Percentiles rank a stretch among this genome's conserved stretches.
phyloP scores from a whole-genome alignment of 257 asterid genomes.

The Nicotiana paniculata region DNA sequence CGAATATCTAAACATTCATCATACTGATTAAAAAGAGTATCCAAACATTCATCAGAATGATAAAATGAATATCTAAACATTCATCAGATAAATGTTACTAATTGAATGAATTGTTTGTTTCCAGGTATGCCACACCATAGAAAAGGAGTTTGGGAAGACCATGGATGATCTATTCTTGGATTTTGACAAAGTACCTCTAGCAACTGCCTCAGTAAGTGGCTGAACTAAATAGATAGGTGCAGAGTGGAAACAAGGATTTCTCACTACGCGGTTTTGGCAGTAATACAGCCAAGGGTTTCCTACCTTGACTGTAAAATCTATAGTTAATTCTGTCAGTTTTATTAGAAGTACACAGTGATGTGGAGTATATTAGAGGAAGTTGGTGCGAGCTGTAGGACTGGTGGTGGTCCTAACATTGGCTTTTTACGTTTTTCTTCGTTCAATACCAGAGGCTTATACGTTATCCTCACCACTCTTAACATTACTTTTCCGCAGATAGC shows the following conservation, averaged over 20 bases:
- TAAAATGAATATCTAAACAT: neutral
- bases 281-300: neutral
- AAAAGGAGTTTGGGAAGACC: constrained; percentile 66
- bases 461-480: constrained; percentile 9
- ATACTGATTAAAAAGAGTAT: neutral
- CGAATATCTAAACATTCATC: neutral
- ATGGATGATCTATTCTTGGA: constrained; percentile 70
- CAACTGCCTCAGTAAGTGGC: constrained; percentile 90
- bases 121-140: constrained; percentile 73
- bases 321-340: neutral
- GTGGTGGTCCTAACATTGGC: neutral
- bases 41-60: neutral
- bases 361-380: neutral
- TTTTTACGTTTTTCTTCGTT: neutral
- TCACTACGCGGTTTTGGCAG: neutral
- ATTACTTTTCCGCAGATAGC: constrained; percentile 57
- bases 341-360: neutral
- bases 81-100: neutral
- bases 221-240: neutral
- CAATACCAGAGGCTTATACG: neutral
- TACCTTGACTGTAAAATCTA: neutral
- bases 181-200: constrained; percentile 69
- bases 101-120: constrained; percentile 11
- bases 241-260: neutral
- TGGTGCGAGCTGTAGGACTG: neutral